Conservation (phyloP, 352 stramenopile species). For the Phytophthora pinifolia region DNA sequence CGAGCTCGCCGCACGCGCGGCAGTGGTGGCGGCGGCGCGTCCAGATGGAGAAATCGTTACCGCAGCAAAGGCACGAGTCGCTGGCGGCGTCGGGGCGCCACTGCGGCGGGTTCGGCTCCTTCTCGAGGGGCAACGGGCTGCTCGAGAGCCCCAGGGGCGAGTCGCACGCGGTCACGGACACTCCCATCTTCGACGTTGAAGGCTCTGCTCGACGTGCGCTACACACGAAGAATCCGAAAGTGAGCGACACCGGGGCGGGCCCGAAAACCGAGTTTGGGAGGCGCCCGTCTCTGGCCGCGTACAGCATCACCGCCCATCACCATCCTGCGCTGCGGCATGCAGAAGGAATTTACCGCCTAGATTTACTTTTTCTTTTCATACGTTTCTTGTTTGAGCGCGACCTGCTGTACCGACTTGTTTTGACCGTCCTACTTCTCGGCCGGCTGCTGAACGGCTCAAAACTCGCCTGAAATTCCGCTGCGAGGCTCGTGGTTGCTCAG, state of each 20-base stretch:
- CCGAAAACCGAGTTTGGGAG: too few species aligned
- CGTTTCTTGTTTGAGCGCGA: too few species aligned
- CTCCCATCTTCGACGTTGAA: slow-evolving; percentile 24
- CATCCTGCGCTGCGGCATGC: neutral
- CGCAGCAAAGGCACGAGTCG: slow-evolving; percentile 71
- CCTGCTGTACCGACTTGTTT: too few species aligned
- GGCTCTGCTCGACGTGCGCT: slow-evolving; percentile 25
- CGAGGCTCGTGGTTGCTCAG: too few species aligned
- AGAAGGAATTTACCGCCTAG: too few species aligned
- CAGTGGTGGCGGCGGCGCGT: slow-evolving; percentile 76
- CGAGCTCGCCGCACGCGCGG: slow-evolving; percentile 73
- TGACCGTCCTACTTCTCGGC: too few species aligned
- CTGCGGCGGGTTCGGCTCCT: slow-evolving; percentile 29
- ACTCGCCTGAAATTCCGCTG: too few species aligned
- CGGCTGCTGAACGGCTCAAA: too few species aligned
- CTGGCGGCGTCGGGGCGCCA: slow-evolving; percentile 77
- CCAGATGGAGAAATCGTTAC: slow-evolving; percentile 72
- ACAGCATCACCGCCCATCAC: slow-evolving; percentile 14
- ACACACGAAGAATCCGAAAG: slow-evolving; percentile 31
- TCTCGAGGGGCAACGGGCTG: slow-evolving; percentile 8
- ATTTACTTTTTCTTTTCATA: too few species aligned
- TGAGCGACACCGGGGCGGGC: slow-evolving; percentile 13
- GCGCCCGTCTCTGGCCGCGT: neutral
- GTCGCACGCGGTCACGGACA: slow-evolving; percentile 28
- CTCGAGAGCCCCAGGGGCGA: slow-evolving; percentile 20